Evolutionary conservation across 2,329 filamentous ascomycete species (phyloP), one percentile per base, ranked within the genome.

Genomic region (Colletotrichum sp.): DNA sequence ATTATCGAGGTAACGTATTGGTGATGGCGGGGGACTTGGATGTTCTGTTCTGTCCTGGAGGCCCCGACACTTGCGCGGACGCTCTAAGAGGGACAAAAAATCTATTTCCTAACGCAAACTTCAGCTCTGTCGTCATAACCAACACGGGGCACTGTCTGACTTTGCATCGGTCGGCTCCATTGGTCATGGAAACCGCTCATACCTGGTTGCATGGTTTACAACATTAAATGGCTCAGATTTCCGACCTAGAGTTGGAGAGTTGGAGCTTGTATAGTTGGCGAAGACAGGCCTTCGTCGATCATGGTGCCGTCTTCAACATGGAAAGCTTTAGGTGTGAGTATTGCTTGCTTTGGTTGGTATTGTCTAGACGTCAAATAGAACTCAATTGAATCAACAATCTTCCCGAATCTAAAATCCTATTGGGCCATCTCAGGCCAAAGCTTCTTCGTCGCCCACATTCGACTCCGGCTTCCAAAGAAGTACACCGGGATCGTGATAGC

Each of bases 371-470:
- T 38, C 16, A 38, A 1, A 38, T 6, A 2, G 3, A 18, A 18
- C 12, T 21, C 36, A 9, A 48, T 48, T 48, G 38, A 48, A 48
- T 38, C 38, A n/a, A 48, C 9, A n/a, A 12, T 48, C 10, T 21
- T 21, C n/a, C 6, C 7, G 4, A 4, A 4, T 58, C 12, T 24
- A 8, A 15, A 28, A 10, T 13, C 10, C 36, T 15, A 71, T 32
- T 58, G 57, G 8, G 38, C n/a, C 18, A 64, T 38, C 24, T 70
- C 71, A 13, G 66, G 71, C 67, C 71, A 74, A 13, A 65, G 18
- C n/a, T 48, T 74, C 16, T 24, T 65, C 38, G 71, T 74, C 15
- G 71, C 60, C 67, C 67, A 74, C 43, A 71, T 60, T 38, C 71
- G 30, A 1, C 60, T 30, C 1, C 58, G 58, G 8, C 30, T n/a